Evolutionary conservation across 306 rosid species (phyloP).

Genomic region (barrel medic (Medicago truncatula)): MtrunA17r5.0-ANR NC_053049.1:41936501-41937000

Average conservation of each 20-base stretch:
- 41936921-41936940: constrained; percentile 14
- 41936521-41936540: no score
- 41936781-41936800: constrained; percentile 77
- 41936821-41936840: constrained; percentile 78
- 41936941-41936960: constrained; percentile 18
- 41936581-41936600: constrained; percentile 84
- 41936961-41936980: constrained; percentile 86
- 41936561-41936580: constrained; percentile 51
- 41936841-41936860: constrained; percentile 54
- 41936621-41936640: constrained; percentile 58
- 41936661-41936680: constrained; percentile 38
- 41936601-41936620: constrained; percentile 81
- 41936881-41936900: no score
- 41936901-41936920: constrained; percentile 19
- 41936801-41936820: constrained; percentile 96
- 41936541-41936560: background rate
- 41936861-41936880: constrained; percentile 26
- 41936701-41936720: background rate
- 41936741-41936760: constrained; percentile 78
- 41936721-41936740: constrained; percentile 29
- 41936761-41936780: constrained; percentile 92
- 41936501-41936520: no score
- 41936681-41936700: background rate
- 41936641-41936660: constrained; percentile 39
- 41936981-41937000: constrained; percentile 89